phyloP scores from a whole-genome alignment of 352 stramenopile genomes.

The Elongisporangium anandrum region DNA sequence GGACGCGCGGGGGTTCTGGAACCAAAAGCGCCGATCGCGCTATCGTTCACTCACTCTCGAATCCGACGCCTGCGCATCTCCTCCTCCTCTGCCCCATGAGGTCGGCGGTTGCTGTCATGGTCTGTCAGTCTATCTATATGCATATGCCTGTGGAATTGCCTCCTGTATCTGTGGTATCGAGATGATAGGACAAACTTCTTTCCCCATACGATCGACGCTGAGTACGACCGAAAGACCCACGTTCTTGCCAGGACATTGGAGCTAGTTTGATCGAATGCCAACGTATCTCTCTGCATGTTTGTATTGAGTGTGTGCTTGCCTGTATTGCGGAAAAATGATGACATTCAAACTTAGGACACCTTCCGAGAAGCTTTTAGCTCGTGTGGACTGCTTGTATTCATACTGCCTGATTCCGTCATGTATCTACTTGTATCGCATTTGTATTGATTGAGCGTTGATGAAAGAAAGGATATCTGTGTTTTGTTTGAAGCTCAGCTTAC shows the following conservation, averaged over 20 bases:
- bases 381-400: slow-evolving; percentile 84
- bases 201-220: slow-evolving; percentile 77
- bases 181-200: slow-evolving; percentile 84
- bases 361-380: slow-evolving; percentile 74
- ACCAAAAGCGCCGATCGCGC: not conserved
- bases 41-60: not conserved
- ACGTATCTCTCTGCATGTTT: slow-evolving; percentile 5
- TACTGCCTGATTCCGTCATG: slow-evolving; percentile 65
- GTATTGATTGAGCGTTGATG: slow-evolving; percentile 49
- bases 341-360: slow-evolving; percentile 78
- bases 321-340: slow-evolving; percentile 45
- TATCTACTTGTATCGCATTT: slow-evolving; percentile 7
- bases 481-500: slow-evolving; percentile 48
- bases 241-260: slow-evolving; percentile 61
- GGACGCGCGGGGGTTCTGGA: not conserved
- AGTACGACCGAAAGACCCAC: slow-evolving; percentile 68
- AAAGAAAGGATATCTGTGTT: slow-evolving; percentile 78
- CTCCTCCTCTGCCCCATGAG: not conserved
- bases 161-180: slow-evolving; percentile 27
- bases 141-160: slow-evolving; percentile 1
- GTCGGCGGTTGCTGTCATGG: not conserved
- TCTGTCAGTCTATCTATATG: not conserved
- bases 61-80: not conserved
- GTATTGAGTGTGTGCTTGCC: slow-evolving; percentile 15
- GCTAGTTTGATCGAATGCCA: slow-evolving; percentile 61